A percentile compares a stretch with the other conserved stretches of the same genome.
Evolutionary conservation across 306 rosid species (phyloP).

Genomic region (Acmispon strigosus): DNA sequence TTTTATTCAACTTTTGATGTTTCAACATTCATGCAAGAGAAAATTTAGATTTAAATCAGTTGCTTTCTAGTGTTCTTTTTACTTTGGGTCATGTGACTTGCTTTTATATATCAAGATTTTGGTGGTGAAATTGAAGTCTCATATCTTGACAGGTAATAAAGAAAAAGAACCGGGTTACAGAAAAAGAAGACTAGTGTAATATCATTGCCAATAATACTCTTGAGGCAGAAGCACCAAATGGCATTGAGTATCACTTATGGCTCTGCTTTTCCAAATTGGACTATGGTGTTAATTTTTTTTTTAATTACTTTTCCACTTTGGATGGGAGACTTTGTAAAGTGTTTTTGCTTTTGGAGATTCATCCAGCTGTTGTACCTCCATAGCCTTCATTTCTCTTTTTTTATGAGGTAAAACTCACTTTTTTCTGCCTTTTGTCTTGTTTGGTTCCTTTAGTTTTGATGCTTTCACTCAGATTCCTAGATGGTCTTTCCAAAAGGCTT

Average conservation of each 20-base stretch:
- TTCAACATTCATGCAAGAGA: not conserved
- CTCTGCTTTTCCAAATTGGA: constrained; percentile 32
- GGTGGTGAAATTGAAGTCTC: constrained; percentile 23
- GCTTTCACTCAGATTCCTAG: constrained; percentile 6
- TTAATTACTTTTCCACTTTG: constrained; percentile 30
- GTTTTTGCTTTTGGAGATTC: constrained; percentile 39
- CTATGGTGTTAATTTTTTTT: constrained; percentile 13
- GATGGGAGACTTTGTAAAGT: constrained; percentile 34
- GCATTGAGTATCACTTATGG: constrained; percentile 17
- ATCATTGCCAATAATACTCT: constrained; percentile 14
- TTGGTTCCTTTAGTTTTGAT: not conserved
- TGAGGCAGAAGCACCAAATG: constrained; percentile 12
- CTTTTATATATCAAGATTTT: constrained; percentile 14
- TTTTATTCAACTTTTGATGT: constrained; percentile 3
- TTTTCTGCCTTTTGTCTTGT: constrained; percentile 14
- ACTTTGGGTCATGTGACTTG: not conserved
- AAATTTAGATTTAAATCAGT: not conserved
- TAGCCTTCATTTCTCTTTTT: constrained; percentile 28
- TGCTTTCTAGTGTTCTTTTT: constrained; percentile 14
- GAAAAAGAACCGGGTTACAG: constrained; percentile 37
- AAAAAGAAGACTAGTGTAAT: constrained; percentile 37
- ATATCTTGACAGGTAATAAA: constrained; percentile 50
- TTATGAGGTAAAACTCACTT: constrained; percentile 45
- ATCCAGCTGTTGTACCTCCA: constrained; percentile 31
- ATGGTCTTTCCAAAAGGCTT: constrained; percentile 7